Conservation (phyloP, 2,329 filamentous ascomycete species). For the Cladobotryum protrusum region DNA sequence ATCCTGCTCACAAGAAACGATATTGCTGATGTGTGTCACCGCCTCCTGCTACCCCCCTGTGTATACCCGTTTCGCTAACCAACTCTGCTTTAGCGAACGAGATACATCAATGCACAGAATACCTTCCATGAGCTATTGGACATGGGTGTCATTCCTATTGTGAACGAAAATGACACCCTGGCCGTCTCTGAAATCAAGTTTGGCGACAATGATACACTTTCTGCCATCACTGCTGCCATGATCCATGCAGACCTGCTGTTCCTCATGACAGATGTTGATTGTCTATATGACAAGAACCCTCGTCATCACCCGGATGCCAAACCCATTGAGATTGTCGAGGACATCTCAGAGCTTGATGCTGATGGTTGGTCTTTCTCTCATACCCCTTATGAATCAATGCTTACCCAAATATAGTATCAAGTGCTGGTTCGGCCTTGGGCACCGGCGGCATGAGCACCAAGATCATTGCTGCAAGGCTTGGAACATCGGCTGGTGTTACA, state of each 20-base stretch:
- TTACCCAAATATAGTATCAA: constrained; percentile 57
- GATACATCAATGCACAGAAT: constrained; percentile 95
- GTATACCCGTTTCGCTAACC: background rate
- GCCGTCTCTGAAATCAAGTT: constrained; percentile 99
- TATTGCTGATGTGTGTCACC: constrained; percentile 72
- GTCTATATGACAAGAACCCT: constrained; percentile 93
- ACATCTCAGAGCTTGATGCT: constrained; percentile 74
- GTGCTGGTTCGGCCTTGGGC: constrained; percentile 78
- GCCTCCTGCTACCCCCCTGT: background rate
- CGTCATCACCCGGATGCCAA: constrained; percentile 76
- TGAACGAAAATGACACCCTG: constrained; percentile 97
- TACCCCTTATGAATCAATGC: background rate
- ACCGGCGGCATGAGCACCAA: constrained; percentile 98
- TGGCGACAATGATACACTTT: constrained; percentile 95
- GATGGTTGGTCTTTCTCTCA: constrained; percentile 51
- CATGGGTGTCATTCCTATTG: constrained; percentile 95
- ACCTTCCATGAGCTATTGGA: constrained; percentile 84
- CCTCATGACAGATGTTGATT: constrained; percentile 98
- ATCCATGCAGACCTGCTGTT: constrained; percentile 95
- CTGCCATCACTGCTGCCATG: constrained; percentile 94
- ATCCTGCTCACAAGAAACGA: constrained; percentile 92
- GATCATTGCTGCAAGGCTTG: constrained; percentile 85
- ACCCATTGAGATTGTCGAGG: constrained; percentile 86
- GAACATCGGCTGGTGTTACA: constrained; percentile 89
- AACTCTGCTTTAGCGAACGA: constrained; percentile 26